phyloP scores from a whole-genome alignment of 495 filamentous ascomycete genomes.

The Chaetomium fimeti region DNA sequence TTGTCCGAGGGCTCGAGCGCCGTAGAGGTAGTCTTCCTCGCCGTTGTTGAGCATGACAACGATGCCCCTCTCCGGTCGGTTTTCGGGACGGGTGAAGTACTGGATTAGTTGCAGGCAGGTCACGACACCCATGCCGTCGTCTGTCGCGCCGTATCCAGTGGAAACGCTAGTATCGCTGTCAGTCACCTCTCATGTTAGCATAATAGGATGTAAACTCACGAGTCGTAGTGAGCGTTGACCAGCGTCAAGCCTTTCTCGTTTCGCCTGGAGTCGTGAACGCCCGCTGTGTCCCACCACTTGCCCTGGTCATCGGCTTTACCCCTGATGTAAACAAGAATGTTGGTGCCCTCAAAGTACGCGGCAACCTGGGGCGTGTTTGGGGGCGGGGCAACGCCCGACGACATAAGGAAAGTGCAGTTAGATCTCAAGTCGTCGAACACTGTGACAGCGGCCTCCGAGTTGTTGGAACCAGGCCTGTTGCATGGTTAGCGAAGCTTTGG shows the following conservation, averaged over 20 bases:
- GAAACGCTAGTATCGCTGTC: conserved; percentile 61
- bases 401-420: conserved; percentile 63
- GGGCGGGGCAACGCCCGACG: conserved; percentile 27
- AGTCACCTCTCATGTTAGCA: not conserved
- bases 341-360: conserved; percentile 87
- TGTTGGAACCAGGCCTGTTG: conserved; percentile 15
- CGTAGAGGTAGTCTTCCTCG: conserved; percentile 91
- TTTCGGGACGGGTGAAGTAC: conserved; percentile 76
- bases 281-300: conserved; percentile 60
- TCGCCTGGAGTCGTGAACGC: conserved; percentile 43
- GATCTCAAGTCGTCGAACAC: conserved; percentile 76
- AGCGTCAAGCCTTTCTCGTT: conserved; percentile 72
- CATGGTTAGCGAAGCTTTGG: not conserved
- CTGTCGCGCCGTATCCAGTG: conserved; percentile 84
- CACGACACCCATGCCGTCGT: conserved; percentile 88
- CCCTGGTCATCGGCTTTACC: conserved; percentile 69
- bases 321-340: conserved; percentile 87
- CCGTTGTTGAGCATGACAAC: conserved; percentile 91
- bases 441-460: conserved; percentile 44
- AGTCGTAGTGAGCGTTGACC: conserved; percentile 93
- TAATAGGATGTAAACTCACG: conserved; percentile 30
- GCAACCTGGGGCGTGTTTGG: conserved; percentile 34
- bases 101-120: conserved; percentile 82
- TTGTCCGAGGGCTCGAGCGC: conserved; percentile 79
- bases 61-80: conserved; percentile 74